Evolutionary conservation across 208 protist species (phyloP).

Genomic region (Strigomonas culicis): DNA sequence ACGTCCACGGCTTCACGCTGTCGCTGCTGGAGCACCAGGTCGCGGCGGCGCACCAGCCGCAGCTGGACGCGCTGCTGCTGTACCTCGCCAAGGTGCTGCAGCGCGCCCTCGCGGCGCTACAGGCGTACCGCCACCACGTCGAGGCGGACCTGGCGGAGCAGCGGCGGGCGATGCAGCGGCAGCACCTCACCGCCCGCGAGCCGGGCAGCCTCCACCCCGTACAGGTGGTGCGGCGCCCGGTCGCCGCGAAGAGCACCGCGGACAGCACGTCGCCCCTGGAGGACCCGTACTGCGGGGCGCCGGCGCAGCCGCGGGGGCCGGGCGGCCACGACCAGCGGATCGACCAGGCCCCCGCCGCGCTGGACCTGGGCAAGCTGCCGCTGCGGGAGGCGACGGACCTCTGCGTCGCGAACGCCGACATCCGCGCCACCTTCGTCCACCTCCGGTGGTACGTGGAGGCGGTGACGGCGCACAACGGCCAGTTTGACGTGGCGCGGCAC

Average conservation of each 20-base stretch:
- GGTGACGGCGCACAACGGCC: slow-evolving; percentile 19
- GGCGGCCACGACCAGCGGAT: not conserved
- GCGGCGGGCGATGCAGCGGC: not conserved
- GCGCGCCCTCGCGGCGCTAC: slow-evolving; percentile 23
- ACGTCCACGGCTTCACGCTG: slow-evolving; percentile 60
- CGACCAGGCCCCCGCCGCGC: slow-evolving; percentile 4
- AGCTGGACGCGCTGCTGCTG: slow-evolving; percentile 25
- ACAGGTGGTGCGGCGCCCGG: not conserved
- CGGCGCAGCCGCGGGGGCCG: not conserved
- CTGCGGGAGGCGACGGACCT: slow-evolving; percentile 18
- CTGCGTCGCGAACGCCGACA: slow-evolving; percentile 33
- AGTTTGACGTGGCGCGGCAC: slow-evolving; percentile 39
- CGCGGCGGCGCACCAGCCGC: slow-evolving; percentile 11
- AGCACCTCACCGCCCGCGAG: not conserved
- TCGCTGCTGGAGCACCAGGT: slow-evolving; percentile 24
- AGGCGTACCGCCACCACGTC: slow-evolving; percentile 10
- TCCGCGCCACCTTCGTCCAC: slow-evolving; percentile 52
- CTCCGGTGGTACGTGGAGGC: slow-evolving; percentile 63
- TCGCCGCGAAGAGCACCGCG: too few relatives aligned
- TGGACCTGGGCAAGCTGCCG: slow-evolving; percentile 21
- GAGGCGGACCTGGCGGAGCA: not conserved
- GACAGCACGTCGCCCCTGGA: not conserved
- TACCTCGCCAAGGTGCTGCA: slow-evolving; percentile 29
- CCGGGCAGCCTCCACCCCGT: not conserved
- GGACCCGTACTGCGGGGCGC: not conserved